Percentiles rank a stretch among this genome's conserved stretches.
These are phyloP conservation scores for Boletus vermiculosoides DNA, from an alignment of 768 basidiomycete genomes.

Conservation along the genomic window DNA sequence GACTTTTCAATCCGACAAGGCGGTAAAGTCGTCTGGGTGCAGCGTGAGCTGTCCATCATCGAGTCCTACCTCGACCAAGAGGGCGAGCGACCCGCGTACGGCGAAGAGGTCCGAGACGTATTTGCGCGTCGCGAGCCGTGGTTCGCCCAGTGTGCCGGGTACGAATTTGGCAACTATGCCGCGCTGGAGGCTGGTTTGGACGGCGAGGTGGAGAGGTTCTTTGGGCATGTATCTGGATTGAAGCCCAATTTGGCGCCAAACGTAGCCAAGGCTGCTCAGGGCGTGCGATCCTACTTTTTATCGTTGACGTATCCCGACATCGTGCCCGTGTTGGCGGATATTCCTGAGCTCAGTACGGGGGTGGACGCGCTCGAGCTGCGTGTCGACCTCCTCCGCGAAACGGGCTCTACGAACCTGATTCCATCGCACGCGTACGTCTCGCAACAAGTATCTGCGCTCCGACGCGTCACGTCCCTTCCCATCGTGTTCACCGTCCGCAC, in stretches of 20 bases:
- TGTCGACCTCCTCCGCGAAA: slow-evolving; percentile 77
- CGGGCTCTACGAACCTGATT: slow-evolving; percentile 50
- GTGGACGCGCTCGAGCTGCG: slow-evolving; percentile 94
- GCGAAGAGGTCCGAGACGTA: slow-evolving; percentile 82
- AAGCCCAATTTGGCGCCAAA: slow-evolving; percentile 62
- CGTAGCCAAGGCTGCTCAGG: slow-evolving; percentile 35
- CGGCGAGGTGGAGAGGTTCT: slow-evolving; percentile 78
- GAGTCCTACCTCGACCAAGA: slow-evolving; percentile 78
- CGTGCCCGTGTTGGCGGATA: slow-evolving; percentile 58
- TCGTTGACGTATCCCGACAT: slow-evolving; percentile 91
- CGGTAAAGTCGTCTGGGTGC: slow-evolving; percentile 83
- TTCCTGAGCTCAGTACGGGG: slow-evolving; percentile 76
- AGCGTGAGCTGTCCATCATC: slow-evolving; percentile 78
- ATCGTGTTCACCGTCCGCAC: slow-evolving; percentile 92
- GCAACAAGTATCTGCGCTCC: slow-evolving; percentile 74
- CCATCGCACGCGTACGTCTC: slow-evolving; percentile 73
- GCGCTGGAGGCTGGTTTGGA: slow-evolving; percentile 33
- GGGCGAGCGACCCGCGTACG: slow-evolving; percentile 80
- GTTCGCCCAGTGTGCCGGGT: slow-evolving; percentile 78
- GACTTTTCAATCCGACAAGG: slow-evolving; percentile 50
- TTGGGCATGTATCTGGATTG: slow-evolving; percentile 79
- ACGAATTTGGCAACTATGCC: slow-evolving; percentile 81
- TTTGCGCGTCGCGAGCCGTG: slow-evolving; percentile 81
- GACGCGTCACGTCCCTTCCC: slow-evolving; percentile 75
- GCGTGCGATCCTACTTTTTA: slow-evolving; percentile 85